These are phyloP conservation scores for Trichosporon faecale DNA, from an alignment of 1,284 basidiomycete genomes.

Conservation along the genomic window DNA sequence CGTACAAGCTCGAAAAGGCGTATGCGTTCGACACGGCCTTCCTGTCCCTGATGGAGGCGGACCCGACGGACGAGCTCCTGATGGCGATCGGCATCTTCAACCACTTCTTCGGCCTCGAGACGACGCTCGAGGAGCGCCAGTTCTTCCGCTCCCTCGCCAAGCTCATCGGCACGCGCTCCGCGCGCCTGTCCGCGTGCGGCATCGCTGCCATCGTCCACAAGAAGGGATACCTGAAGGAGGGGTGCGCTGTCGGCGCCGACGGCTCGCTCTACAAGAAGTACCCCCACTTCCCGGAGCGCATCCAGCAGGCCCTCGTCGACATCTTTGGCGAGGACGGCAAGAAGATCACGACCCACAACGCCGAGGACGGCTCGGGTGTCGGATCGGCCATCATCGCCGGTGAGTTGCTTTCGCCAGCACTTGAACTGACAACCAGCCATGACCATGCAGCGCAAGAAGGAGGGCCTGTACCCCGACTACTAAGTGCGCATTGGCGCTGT, in stretches of 20 bases:
- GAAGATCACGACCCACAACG: constrained; percentile 82
- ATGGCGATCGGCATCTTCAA: constrained; percentile 96
- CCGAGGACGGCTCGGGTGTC: constrained; percentile 92
- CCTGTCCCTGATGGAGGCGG: constrained; percentile 94
- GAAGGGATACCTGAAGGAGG: constrained; percentile 82
- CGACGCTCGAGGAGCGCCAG: constrained; percentile 86
- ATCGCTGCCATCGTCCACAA: constrained; percentile 91
- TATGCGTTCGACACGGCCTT: constrained; percentile 96
- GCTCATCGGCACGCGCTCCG: constrained; percentile 83
- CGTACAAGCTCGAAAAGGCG: constrained; percentile 91
- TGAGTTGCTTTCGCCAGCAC: constrained; percentile 50
- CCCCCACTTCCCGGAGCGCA: constrained; percentile 81
- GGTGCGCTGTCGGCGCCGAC: constrained; percentile 85
- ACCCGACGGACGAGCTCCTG: constrained; percentile 94
- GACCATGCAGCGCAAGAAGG: constrained; percentile 62
- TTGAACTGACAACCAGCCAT: constrained; percentile 55
- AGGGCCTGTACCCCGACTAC: constrained; percentile 40
- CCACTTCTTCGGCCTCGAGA: constrained; percentile 91
- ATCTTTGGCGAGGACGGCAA: constrained; percentile 91
- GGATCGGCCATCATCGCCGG: constrained; percentile 95
- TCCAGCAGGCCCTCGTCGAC: constrained; percentile 83
- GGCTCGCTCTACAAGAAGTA: constrained; percentile 97
- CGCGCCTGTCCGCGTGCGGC: constrained; percentile 82
- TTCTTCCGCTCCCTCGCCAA: constrained; percentile 91
- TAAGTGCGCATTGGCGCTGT: too few species aligned